Percentiles rank a stretch among this genome's conserved stretches.
Evolutionary conservation across 1,284 basidiomycete genomes (phyloP).

Genomic region (Marasmius fiardii): DNA sequence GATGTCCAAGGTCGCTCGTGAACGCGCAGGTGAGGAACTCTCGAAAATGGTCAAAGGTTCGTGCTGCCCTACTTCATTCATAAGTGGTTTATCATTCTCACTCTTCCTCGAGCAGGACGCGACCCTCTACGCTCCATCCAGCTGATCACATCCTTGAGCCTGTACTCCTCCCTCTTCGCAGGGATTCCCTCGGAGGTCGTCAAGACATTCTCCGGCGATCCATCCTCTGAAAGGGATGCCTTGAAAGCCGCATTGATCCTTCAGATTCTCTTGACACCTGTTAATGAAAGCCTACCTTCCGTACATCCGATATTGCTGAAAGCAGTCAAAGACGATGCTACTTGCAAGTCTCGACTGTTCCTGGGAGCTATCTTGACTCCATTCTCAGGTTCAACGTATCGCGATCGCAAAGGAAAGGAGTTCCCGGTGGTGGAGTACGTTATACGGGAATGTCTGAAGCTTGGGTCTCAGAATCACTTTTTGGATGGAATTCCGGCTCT

Average conservation of each 20-base stretch:
- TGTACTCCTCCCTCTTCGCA: conserved; percentile 73
- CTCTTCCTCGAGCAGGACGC: conserved; percentile 42
- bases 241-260: conserved; percentile 63
- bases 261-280: conserved; percentile 38
- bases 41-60: conserved; percentile 88
- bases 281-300: conserved; percentile 28
- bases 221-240: conserved; percentile 34
- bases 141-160: conserved; percentile 65
- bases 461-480: conserved; percentile 79
- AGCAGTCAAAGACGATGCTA: conserved; percentile 32
- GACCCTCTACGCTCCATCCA: conserved; percentile 74
- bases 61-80: conserved; percentile 10
- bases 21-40: conserved; percentile 88
- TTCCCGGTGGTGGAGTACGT: conserved; percentile 64
- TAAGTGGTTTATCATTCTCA: background rate
- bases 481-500: conserved; percentile 71
- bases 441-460: conserved; percentile 80
- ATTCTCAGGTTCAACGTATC: conserved; percentile 56
- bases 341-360: conserved; percentile 62
- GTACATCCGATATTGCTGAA: conserved; percentile 49
- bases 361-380: conserved; percentile 71
- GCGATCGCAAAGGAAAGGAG: conserved; percentile 60
- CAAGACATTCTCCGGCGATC: conserved; percentile 40
- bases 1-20: conserved; percentile 78
- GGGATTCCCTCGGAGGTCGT: conserved; percentile 45